Conservation (phyloP, 2,329 filamentous ascomycete genomes). For the Colletotrichum camelliae region DNA sequence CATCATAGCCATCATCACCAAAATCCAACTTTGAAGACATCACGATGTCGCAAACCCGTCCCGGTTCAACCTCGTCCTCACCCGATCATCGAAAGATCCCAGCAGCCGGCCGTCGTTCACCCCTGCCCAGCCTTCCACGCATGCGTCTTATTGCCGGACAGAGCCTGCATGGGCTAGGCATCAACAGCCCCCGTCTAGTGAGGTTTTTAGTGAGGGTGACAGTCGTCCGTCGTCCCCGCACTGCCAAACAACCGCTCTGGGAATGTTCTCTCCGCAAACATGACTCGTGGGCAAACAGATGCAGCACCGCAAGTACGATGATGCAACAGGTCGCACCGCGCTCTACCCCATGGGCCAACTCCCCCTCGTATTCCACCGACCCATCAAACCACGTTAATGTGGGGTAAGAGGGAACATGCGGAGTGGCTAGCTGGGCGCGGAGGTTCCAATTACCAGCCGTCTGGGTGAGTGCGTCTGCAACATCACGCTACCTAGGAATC, state of each 20-base stretch:
- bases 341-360: slow-evolving; percentile 11
- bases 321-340: slow-evolving; percentile 2
- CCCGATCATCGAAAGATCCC: slow-evolving; percentile 12
- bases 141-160: slow-evolving; percentile 1
- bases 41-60: neutral
- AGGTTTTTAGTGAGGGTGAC: slow-evolving; percentile 5
- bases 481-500: neutral
- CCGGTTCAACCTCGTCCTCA: slow-evolving; percentile 1
- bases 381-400: slow-evolving; percentile 9
- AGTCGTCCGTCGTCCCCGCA: slow-evolving; percentile 14
- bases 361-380: neutral
- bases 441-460: neutral
- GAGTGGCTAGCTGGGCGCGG: neutral
- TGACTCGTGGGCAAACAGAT: neutral
- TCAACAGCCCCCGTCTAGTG: neutral
- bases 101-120: neutral
- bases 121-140: neutral
- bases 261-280: neutral
- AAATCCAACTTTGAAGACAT: neutral
- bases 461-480: neutral
- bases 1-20: neutral
- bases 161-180: neutral
- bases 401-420: slow-evolving; percentile 4
- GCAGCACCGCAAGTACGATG: neutral
- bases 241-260: neutral